These are phyloP conservation scores for Incumbomyces lentus DNA, from an alignment of 2,329 filamentous ascomycete genomes.

Conservation along the genomic window DNA sequence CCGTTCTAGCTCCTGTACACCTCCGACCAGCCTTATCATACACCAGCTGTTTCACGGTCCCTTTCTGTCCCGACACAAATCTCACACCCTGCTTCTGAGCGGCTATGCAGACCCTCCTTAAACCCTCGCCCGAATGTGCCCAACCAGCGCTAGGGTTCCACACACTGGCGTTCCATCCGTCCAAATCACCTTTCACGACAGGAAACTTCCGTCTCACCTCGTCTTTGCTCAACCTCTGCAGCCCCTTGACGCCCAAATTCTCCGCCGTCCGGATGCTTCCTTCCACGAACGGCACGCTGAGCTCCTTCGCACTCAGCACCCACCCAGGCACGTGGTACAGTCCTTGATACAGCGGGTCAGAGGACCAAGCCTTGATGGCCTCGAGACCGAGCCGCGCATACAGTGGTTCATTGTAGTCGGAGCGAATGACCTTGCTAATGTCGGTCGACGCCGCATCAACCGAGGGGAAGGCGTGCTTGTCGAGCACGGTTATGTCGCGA, in stretches of 20 bases:
- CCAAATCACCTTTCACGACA: constrained; percentile 11
- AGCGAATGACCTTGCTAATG: constrained; percentile 20
- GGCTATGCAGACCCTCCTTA: no score
- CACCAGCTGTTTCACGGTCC: no score
- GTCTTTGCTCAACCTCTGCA: constrained; percentile 11
- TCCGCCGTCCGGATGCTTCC: constrained; percentile 14
- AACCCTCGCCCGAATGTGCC: constrained; percentile 13
- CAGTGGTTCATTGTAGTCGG: constrained; percentile 18
- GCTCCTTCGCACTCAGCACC: constrained; percentile 15
- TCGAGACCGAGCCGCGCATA: constrained; percentile 18
- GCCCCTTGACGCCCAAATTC: constrained; percentile 12
- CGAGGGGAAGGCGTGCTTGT: constrained; percentile 10
- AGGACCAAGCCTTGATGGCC: constrained; percentile 12
- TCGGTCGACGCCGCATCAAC: constrained; percentile 16
- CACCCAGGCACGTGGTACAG: constrained; percentile 17
- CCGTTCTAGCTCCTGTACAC: constrained; percentile 12
- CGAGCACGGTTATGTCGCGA: constrained; percentile 37
- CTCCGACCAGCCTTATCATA: constrained; percentile 9
- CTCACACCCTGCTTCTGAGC: no score
- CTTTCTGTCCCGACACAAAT: no score
- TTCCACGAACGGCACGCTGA: constrained; percentile 15
- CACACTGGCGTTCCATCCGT: constrained; percentile 18
- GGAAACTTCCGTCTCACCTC: constrained; percentile 3
- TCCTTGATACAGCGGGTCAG: constrained; percentile 11
- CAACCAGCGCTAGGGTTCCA: constrained; percentile 19